Evolutionary conservation across 2,329 filamentous ascomycete genomes (phyloP).

Genomic region (Fusarium pseudonygamai): DNA sequence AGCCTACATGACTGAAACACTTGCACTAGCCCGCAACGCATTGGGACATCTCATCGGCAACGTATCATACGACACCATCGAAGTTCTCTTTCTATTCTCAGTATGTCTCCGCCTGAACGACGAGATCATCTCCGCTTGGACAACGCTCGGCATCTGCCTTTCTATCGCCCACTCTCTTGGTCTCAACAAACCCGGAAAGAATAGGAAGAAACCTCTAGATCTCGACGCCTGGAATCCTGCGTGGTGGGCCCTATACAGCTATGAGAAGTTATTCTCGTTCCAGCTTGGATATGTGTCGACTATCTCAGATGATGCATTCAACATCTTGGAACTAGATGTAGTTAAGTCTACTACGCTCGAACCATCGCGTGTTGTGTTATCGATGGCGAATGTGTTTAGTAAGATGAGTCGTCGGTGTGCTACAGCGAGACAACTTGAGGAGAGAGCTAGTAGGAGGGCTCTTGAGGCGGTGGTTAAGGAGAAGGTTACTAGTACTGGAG

Average conservation of each 20-base stretch:
- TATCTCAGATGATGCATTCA: background rate
- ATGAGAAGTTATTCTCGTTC: background rate
- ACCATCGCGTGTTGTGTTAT: accelerated
- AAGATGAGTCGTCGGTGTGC: background rate
- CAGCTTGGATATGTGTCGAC: background rate
- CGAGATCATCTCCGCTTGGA: slow-evolving; percentile 6
- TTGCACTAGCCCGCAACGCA: background rate
- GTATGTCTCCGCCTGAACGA: slow-evolving; percentile 5
- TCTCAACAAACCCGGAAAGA: accelerated
- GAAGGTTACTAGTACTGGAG: background rate
- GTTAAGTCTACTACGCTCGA: accelerated
- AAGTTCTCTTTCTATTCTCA: background rate
- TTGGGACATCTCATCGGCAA: background rate
- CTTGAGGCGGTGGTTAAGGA: background rate
- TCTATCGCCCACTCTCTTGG: background rate
- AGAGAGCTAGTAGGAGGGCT: background rate
- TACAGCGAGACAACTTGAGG: slow-evolving; percentile 1
- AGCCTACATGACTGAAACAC: background rate
- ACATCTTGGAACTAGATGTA: background rate
- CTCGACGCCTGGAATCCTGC: background rate
- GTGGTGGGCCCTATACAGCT: slow-evolving; percentile 7
- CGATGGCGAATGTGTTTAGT: background rate
- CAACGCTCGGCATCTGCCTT: background rate
- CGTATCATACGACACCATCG: background rate
- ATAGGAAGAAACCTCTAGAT: accelerated